These are phyloP conservation scores for Fusarium papillatum DNA, from an alignment of 2,329 filamentous ascomycete species.

Conservation along the genomic window DNA sequence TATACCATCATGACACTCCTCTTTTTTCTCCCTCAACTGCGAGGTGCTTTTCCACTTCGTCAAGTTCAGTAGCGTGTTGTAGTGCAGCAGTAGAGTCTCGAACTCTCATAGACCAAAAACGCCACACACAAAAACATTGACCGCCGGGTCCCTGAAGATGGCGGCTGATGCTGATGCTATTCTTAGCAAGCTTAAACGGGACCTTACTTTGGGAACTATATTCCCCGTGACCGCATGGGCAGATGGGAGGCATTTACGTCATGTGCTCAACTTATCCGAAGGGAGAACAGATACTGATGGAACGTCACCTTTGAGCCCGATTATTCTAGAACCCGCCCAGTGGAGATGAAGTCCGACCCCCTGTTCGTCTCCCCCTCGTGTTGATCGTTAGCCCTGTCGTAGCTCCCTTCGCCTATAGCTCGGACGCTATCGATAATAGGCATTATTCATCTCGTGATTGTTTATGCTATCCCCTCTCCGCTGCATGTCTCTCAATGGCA, in stretches of 20 bases:
- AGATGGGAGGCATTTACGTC: conserved; percentile 8
- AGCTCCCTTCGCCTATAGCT: not conserved
- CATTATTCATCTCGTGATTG: not conserved
- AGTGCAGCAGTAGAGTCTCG: conserved; percentile 2
- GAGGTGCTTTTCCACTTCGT: not conserved
- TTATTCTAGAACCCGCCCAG: conserved; percentile 14
- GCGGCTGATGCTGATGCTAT: conserved; percentile 3
- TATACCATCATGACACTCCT: conserved; percentile 1
- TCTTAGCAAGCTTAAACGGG: conserved; percentile 1
- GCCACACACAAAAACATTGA: not conserved
- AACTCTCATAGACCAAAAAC: conserved; percentile 1
- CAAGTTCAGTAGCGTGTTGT: not conserved
- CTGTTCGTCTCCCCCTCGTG: not conserved
- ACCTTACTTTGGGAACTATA: not conserved
- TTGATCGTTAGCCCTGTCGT: not conserved
- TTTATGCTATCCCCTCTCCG: not conserved
- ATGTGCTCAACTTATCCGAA: not conserved
- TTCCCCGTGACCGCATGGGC: not conserved
- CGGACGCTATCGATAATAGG: not conserved
- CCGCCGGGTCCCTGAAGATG: not conserved
- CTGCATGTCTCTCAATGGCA: not conserved
- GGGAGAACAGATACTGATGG: not conserved
- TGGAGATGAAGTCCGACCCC: not conserved
- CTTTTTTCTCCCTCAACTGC: not conserved
- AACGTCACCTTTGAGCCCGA: conserved; percentile 1